phyloP scores from a whole-genome alignment of 2,329 filamentous ascomycete species.

The Ascochyta lentis region DNA sequence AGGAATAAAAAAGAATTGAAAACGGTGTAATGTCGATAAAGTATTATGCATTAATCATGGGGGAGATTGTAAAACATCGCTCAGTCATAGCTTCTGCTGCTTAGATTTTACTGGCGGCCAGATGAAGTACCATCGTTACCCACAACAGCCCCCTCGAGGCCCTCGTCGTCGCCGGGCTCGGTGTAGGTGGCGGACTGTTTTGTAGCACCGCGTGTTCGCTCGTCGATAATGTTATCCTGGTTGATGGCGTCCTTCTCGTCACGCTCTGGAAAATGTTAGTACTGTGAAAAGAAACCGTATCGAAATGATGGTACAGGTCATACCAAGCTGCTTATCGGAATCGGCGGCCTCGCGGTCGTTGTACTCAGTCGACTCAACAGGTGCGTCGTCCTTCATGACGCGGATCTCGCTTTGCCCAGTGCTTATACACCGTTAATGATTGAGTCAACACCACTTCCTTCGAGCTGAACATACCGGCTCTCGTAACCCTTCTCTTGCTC shows the following conservation, averaged over 20 bases:
- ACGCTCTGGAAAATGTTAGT: conserved; percentile 39
- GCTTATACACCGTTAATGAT: conserved; percentile 42
- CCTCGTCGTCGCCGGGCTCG: conserved; percentile 62
- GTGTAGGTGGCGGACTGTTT: conserved; percentile 54
- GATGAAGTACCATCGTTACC: conserved; percentile 44
- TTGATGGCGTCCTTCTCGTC: conserved; percentile 60
- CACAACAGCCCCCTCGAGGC: conserved; percentile 51
- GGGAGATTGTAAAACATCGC: background rate
- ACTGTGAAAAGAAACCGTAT: too few species aligned
- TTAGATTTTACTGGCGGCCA: conserved; percentile 25
- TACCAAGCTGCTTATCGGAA: conserved; percentile 57
- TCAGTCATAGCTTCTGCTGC: background rate
- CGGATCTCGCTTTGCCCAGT: conserved; percentile 55
- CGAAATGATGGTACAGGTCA: background rate
- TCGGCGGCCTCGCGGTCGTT: conserved; percentile 54
- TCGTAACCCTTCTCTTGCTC: conserved; percentile 18
- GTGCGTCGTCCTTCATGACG: conserved; percentile 56
- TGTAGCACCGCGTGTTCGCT: conserved; percentile 56
- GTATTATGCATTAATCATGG: too few species aligned
- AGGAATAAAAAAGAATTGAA: too few species aligned
- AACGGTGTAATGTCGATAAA: too few species aligned
- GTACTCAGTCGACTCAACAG: conserved; percentile 51
- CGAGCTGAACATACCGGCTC: conserved; percentile 7
- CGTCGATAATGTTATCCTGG: conserved; percentile 55
- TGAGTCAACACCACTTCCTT: too few species aligned